Conservation (phyloP, 352 stramenopile species). For the Halophytophthora batemanensis region DNA sequence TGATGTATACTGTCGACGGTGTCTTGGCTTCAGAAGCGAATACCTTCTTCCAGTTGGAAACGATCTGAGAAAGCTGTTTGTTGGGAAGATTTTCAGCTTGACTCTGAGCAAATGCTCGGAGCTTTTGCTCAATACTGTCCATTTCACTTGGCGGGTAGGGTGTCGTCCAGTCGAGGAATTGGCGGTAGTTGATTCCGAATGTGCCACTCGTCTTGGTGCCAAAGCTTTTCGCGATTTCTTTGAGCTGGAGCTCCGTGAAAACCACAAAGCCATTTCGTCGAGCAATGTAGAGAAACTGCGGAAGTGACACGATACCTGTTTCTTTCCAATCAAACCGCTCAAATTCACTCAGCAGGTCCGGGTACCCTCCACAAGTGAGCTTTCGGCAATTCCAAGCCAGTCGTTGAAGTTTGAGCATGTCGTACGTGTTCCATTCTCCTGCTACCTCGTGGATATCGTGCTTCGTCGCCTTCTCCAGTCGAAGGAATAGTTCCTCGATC, state of each 20-base stretch:
- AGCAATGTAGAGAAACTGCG: conserved; percentile 44
- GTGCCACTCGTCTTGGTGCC: conserved; percentile 34
- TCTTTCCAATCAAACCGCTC: conserved; percentile 69
- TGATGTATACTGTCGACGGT: conserved; percentile 18
- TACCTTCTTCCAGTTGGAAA: conserved; percentile 35
- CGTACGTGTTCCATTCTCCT: conserved; percentile 39
- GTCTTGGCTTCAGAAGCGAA: conserved; percentile 31
- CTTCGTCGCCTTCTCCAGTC: conserved; percentile 30
- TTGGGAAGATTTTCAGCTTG: conserved; percentile 27
- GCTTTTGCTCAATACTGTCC: conserved; percentile 43
- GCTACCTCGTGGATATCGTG: neutral
- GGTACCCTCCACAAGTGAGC: conserved; percentile 32
- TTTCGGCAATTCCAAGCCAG: conserved; percentile 54
- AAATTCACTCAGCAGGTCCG: conserved; percentile 42
- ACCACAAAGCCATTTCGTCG: conserved; percentile 41
- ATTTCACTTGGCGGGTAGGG: conserved; percentile 32
- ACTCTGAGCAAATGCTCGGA: conserved; percentile 36
- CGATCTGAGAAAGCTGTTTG: conserved; percentile 36
- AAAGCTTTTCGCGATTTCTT: conserved; percentile 52
- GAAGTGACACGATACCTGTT: conserved; percentile 36
- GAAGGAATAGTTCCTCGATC: conserved; percentile 33
- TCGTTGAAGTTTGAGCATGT: conserved; percentile 36
- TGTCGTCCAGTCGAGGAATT: conserved; percentile 71
- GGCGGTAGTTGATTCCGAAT: conserved; percentile 64
- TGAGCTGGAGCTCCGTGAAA: conserved; percentile 35